Evolutionary conservation across 805 yeast genomes (phyloP), one percentile per base, ranked within the genome.

Genomic region (Ogataea trehaloabstinens): DNA sequence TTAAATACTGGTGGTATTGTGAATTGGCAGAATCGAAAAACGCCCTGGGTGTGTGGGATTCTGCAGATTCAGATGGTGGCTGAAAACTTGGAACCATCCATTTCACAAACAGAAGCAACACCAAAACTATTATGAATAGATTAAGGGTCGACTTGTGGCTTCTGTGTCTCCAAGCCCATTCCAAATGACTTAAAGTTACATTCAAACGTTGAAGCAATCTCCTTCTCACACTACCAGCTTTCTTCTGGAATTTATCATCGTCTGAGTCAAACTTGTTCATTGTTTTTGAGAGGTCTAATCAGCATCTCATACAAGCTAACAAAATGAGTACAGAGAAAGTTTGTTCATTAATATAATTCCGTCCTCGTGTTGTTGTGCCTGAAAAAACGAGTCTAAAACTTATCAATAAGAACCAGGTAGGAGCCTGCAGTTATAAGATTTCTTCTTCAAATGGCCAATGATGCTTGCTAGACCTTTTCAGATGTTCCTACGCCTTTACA

Each of bases 1-100:
- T 60, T 17, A 60, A 38, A 29, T 42, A 46, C 4, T 53, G 46
- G 36, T 58, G 62, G 32, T 51, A 51, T 7, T 40, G 20, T 6
- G 38, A 37, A 18, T 37, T 42, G 18, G 50, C 35, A 6, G 28
- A 29, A 31, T 49, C 54, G 18, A 53, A 49, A 28, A 43, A 46
- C 31, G 45, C 41, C 38, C 56, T 30, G 22, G 33, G 11, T 10
- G 33, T 11, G 30, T n/a, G 25, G 12, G 8, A 8, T 12, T 22
- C 25, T 8, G 25, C 8, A 8, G 25, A 22, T 12, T 22, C 25
- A 22, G 25, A 22, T 22, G 25, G 11, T 22, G 12, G 11, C 25
- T 22, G 25, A 8, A 22, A 22, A 22, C 25, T 12, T 8, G 25
- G 12, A 8, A 12, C 25, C n/a, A 41, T n/a, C 34, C 35, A 38